A percentile compares a stretch with the other conserved stretches of the same genome.
phyloP scores from a whole-genome alignment of 768 basidiomycete genomes.

The Rhodotorula babjevae region DNA sequence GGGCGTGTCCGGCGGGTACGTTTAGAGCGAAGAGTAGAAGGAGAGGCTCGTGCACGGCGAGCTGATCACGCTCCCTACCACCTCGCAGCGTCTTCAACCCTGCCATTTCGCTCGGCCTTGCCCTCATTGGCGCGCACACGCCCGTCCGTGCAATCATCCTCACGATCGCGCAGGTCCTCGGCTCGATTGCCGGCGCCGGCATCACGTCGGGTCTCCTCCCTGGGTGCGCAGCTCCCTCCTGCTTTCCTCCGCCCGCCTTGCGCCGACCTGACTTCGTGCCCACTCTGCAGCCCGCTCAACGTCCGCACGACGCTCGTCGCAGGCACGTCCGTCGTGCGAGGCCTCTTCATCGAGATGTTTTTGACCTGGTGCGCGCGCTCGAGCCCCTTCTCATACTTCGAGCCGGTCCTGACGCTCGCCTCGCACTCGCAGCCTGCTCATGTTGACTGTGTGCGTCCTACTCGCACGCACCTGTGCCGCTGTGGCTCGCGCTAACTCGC shows the following conservation, averaged over 20 bases:
- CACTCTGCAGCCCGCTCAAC: conserved; percentile 9
- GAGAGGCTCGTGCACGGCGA: too few relatives aligned
- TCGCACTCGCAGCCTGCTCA: conserved; percentile 7
- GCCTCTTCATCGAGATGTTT: conserved; percentile 50
- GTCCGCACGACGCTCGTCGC: conserved; percentile 34
- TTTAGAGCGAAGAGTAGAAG: too few relatives aligned
- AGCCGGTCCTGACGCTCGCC: too few relatives aligned
- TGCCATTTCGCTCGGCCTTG: conserved; percentile 47
- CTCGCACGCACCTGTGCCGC: too few relatives aligned
- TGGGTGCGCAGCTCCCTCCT: conserved; percentile 1
- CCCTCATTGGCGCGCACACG: conserved; percentile 48
- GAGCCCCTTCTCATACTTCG: too few relatives aligned
- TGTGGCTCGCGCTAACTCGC: too few relatives aligned
- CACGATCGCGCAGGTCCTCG: conserved; percentile 46
- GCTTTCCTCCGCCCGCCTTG: neutral
- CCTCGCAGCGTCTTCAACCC: conserved; percentile 13
- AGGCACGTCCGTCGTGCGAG: conserved; percentile 45
- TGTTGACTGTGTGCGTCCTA: conserved; percentile 2
- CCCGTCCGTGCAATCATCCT: conserved; percentile 46
- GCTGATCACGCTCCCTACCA: too few relatives aligned
- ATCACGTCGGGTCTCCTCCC: conserved; percentile 16
- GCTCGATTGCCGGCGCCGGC: conserved; percentile 46
- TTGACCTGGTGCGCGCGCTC: conserved; percentile 38
- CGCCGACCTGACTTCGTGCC: too few relatives aligned
- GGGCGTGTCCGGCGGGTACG: conserved; percentile 9